Conservation (phyloP, 2,329 filamentous ascomycete species). For the Paraphaeosphaeria minitans region DNA sequence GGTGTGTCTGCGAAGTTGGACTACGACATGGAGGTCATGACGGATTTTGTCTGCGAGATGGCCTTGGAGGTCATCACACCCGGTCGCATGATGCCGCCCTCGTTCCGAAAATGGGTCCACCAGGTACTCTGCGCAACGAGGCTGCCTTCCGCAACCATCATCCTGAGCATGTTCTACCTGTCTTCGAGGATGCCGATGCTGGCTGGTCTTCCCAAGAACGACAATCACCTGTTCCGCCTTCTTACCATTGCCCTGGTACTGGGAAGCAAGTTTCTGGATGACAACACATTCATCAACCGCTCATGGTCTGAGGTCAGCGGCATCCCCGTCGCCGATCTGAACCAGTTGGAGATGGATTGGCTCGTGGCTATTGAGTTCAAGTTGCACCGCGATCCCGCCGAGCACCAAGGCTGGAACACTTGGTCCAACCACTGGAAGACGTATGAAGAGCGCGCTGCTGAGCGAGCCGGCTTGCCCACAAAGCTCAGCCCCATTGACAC, state of each 20-base stretch:
- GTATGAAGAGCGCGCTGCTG: slow-evolving; percentile 59
- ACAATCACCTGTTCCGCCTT: slow-evolving; percentile 82
- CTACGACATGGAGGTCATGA: slow-evolving; percentile 96
- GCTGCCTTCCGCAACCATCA: slow-evolving; percentile 86
- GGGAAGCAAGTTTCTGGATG: slow-evolving; percentile 93
- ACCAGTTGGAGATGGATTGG: slow-evolving; percentile 87
- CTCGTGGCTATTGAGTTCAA: slow-evolving; percentile 80
- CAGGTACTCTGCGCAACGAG: slow-evolving; percentile 90
- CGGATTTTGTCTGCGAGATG: slow-evolving; percentile 92
- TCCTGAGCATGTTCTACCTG: slow-evolving; percentile 88
- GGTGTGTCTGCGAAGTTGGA: slow-evolving; percentile 93
- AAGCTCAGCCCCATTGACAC: slow-evolving; percentile 69
- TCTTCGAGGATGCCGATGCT: slow-evolving; percentile 81
- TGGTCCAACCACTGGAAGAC: slow-evolving; percentile 71
- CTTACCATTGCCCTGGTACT: slow-evolving; percentile 83
- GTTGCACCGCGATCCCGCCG: slow-evolving; percentile 83
- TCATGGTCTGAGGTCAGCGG: slow-evolving; percentile 96
- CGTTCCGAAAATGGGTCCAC: slow-evolving; percentile 89
- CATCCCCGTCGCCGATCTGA: slow-evolving; percentile 82
- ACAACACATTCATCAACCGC: slow-evolving; percentile 97
- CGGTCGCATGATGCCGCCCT: slow-evolving; percentile 65
- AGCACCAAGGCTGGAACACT: slow-evolving; percentile 70
- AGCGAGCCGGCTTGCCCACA: slow-evolving; percentile 44
- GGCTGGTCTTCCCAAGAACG: slow-evolving; percentile 56
- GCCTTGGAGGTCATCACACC: slow-evolving; percentile 72